Evolutionary conservation across 2,329 filamentous ascomycete species (phyloP).

Genomic region (Zarea fungicola): DNA sequence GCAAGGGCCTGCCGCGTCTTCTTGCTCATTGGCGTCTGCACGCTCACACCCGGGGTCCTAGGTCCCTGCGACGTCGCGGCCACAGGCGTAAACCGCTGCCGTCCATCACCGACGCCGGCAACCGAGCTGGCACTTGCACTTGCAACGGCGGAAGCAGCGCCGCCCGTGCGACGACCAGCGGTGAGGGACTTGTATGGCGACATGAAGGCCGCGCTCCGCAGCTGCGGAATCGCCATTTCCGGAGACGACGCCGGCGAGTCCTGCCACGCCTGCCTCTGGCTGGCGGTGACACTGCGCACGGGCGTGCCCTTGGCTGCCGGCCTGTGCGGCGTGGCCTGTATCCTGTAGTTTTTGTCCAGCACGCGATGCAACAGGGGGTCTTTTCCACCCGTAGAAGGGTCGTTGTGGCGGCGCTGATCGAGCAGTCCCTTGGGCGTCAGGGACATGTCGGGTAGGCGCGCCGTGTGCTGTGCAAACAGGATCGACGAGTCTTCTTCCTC

Average conservation of each 20-base stretch:
- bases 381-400: conserved; percentile 38
- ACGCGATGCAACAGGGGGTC: conserved; percentile 85
- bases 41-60: conserved; percentile 76
- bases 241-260: conserved; percentile 67
- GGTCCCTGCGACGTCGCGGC: conserved; percentile 42
- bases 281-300: conserved; percentile 32
- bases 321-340: conserved; percentile 85
- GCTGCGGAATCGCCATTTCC: conserved; percentile 71
- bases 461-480: conserved; percentile 47
- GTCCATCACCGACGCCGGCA: conserved; percentile 27
- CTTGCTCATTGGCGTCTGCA: conserved; percentile 65
- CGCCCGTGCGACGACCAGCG: not conserved
- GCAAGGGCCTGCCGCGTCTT: conserved; percentile 47
- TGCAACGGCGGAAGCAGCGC: not conserved
- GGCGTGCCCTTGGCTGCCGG: conserved; percentile 39
- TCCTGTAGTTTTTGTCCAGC: conserved; percentile 91
- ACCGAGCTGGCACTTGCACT: not conserved
- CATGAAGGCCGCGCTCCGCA: conserved; percentile 75
- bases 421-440: conserved; percentile 53
- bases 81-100: conserved; percentile 31
- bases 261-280: conserved; percentile 38
- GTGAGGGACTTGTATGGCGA: conserved; percentile 8
- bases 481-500: conserved; percentile 40
- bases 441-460: conserved; percentile 56
- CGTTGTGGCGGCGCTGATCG: conserved; percentile 22